Evolutionary conservation across 306 rosid genomes (phyloP).

Genomic region (Canavalia ensiformis): DNA sequence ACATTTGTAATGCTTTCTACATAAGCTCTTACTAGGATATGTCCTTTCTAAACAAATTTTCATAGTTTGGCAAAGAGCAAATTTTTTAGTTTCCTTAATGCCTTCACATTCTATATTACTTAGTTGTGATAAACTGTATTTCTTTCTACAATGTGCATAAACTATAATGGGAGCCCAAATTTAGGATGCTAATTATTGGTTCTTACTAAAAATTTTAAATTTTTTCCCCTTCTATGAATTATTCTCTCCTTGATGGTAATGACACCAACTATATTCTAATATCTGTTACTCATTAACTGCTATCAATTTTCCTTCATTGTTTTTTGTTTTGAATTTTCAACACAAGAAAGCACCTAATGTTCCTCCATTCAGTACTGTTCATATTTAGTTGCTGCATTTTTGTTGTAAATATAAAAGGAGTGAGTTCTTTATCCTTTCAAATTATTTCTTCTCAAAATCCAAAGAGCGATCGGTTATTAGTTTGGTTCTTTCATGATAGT

Average conservation of each 20-base stretch:
- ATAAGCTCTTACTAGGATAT: too few relatives aligned
- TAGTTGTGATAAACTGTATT: background rate
- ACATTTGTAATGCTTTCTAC: too few relatives aligned
- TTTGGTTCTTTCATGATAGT: conserved; percentile 24
- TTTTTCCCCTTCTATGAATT: conserved; percentile 21
- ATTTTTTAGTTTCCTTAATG: too few relatives aligned
- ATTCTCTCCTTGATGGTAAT: conserved; percentile 25
- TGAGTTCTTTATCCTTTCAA: background rate
- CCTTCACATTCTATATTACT: too few relatives aligned
- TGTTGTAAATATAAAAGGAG: background rate
- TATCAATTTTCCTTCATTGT: background rate
- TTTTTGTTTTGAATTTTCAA: background rate
- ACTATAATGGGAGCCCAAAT: conserved; percentile 34
- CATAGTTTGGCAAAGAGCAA: too few relatives aligned
- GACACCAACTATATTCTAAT: background rate
- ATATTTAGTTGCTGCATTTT: conserved; percentile 24
- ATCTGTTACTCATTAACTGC: background rate
- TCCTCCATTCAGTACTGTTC: background rate
- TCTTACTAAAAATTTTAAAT: conserved; percentile 27
- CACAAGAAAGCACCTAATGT: background rate
- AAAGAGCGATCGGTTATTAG: conserved; percentile 13
- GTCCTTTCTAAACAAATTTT: too few relatives aligned
- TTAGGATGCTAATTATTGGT: conserved; percentile 29
- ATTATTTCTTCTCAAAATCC: background rate
- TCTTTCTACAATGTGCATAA: conserved; percentile 30